Evolutionary conservation across 1,284 basidiomycete genomes (phyloP).

Genomic region (Xerocomus amazonicus): DNA sequence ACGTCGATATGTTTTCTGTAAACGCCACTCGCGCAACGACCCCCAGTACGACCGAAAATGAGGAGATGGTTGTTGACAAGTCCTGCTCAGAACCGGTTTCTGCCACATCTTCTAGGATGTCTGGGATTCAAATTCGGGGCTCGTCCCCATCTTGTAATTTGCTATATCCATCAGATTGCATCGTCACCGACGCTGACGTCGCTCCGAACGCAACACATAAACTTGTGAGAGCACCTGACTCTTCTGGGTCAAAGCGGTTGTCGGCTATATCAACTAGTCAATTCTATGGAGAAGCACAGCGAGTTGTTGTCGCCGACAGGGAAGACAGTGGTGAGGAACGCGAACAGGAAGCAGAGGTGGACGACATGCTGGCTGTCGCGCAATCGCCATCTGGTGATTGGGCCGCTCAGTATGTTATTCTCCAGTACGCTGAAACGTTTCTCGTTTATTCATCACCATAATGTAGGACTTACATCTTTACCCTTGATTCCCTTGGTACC

Average conservation of each 20-base stretch:
- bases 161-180: slow-evolving; percentile 21
- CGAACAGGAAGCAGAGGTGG: slow-evolving; percentile 32
- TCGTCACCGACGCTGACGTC: slow-evolving; percentile 26
- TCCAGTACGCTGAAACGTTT: neutral
- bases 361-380: slow-evolving; percentile 27
- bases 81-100: slow-evolving; percentile 22
- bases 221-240: neutral
- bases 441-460: neutral
- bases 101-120: slow-evolving; percentile 5
- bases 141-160: slow-evolving; percentile 13
- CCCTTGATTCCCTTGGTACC: slow-evolving; percentile 82
- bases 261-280: slow-evolving; percentile 18
- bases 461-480: slow-evolving; percentile 73
- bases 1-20: slow-evolving; percentile 16
- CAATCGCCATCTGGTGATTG: slow-evolving; percentile 14
- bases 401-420: slow-evolving; percentile 18
- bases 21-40: slow-evolving; percentile 17
- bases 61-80: slow-evolving; percentile 22
- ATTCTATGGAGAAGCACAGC: slow-evolving; percentile 35
- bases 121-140: slow-evolving; percentile 9
- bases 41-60: slow-evolving; percentile 15
- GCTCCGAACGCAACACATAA: neutral
- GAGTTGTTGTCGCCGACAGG: slow-evolving; percentile 13
- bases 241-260: slow-evolving; percentile 4
- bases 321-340: slow-evolving; percentile 32